A percentile compares a stretch with the other conserved stretches of the same genome.
Evolutionary conservation across 1,139 yeast species (phyloP).

Genomic region (Candida neerlandica): DNA sequence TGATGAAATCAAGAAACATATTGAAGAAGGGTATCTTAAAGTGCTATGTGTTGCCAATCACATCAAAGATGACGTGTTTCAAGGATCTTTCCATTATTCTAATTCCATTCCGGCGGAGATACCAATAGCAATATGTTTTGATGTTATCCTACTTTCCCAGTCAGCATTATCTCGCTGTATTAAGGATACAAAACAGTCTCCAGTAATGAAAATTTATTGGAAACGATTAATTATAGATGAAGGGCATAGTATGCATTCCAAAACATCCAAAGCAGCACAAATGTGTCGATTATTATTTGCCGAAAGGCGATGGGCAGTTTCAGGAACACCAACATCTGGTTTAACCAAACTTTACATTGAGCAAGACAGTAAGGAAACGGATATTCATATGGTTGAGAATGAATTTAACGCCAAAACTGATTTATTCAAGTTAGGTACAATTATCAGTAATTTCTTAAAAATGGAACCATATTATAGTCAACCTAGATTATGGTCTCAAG

Average conservation of each 20-base stretch:
- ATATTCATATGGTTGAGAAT: constrained; percentile 32
- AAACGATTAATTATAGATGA: constrained; percentile 73
- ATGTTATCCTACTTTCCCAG: constrained; percentile 54
- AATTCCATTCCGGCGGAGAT: constrained; percentile 31
- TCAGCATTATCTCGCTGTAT: constrained; percentile 46
- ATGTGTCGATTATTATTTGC: constrained; percentile 51
- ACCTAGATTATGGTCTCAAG: constrained; percentile 48
- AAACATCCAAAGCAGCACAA: constrained; percentile 49
- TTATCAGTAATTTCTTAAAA: constrained; percentile 55
- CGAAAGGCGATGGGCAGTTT: constrained; percentile 72
- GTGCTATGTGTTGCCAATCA: constrained; percentile 38
- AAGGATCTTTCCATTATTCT: constrained; percentile 19
- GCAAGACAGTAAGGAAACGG: constrained; percentile 35
- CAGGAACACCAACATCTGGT: constrained; percentile 78
- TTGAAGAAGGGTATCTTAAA: constrained; percentile 36
- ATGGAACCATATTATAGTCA: constrained; percentile 60
- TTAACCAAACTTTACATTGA: constrained; percentile 60
- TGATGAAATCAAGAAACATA: constrained; percentile 58
- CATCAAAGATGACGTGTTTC: constrained; percentile 25
- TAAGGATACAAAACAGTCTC: constrained; percentile 23
- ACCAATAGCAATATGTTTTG: constrained; percentile 42
- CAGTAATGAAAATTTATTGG: constrained; percentile 50
- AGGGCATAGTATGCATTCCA: constrained; percentile 65
- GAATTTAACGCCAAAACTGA: constrained; percentile 50
- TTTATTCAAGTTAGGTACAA: constrained; percentile 52